These are phyloP conservation scores for Lentinula lateritia DNA, from an alignment of 768 basidiomycete genomes.

Conservation along the genomic window DNA sequence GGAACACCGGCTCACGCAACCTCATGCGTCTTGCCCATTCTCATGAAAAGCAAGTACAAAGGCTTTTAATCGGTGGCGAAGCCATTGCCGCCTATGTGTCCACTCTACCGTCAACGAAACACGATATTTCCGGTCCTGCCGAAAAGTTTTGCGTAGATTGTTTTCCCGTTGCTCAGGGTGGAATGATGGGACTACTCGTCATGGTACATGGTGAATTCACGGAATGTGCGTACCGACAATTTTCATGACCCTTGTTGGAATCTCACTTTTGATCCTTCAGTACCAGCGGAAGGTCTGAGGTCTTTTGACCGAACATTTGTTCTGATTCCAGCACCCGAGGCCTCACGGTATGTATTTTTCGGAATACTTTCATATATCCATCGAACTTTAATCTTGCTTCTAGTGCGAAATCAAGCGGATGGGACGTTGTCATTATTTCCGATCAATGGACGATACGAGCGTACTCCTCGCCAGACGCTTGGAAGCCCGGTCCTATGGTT, in stretches of 20 bases:
- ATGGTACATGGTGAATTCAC: slow-evolving; percentile 86
- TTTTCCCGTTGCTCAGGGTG: slow-evolving; percentile 66
- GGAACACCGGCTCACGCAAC: slow-evolving; percentile 69
- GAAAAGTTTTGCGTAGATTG: slow-evolving; percentile 87
- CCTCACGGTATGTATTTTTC: slow-evolving; percentile 64
- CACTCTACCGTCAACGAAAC: slow-evolving; percentile 70
- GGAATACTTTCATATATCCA: not conserved
- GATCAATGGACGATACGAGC: slow-evolving; percentile 80
- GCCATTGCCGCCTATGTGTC: slow-evolving; percentile 54
- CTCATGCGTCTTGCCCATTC: slow-evolving; percentile 60
- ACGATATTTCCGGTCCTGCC: slow-evolving; percentile 73
- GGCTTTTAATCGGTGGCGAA: slow-evolving; percentile 69
- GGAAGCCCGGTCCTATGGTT: slow-evolving; percentile 68
- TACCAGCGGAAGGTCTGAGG: slow-evolving; percentile 70
- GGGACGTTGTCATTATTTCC: slow-evolving; percentile 87
- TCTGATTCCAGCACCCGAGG: slow-evolving; percentile 72
- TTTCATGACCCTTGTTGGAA: not conserved
- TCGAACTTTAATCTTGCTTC: slow-evolving; percentile 5
- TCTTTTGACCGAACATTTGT: slow-evolving; percentile 95
- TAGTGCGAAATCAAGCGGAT: slow-evolving; percentile 76
- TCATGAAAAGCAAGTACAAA: slow-evolving; percentile 55
- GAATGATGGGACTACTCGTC: slow-evolving; percentile 58
- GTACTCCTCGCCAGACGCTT: slow-evolving; percentile 81
- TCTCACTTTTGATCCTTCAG: slow-evolving; percentile 25
- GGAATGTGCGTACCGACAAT: slow-evolving; percentile 58